A percentile compares a stretch with the other conserved stretches of the same genome.
Conservation (phyloP, 257 asterid species). For the Solanum clarkiae region DNA sequence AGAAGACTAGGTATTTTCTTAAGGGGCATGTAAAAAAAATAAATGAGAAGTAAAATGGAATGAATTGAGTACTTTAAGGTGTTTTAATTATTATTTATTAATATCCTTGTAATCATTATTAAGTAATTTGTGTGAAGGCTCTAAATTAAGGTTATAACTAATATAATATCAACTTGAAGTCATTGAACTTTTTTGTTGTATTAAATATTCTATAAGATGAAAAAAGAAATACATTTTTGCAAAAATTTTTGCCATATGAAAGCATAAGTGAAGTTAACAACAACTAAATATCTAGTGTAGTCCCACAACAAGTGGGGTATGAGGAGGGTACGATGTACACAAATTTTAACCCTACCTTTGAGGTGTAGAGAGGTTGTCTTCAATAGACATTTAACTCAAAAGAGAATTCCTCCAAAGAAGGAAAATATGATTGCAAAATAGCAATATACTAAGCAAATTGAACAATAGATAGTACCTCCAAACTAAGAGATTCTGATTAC, state of each 20-base stretch:
- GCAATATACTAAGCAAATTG: background rate
- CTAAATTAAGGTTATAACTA: background rate
- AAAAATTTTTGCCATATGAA: background rate
- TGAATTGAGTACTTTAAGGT: background rate
- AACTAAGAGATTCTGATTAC: background rate
- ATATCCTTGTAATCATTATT: background rate
- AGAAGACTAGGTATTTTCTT: background rate
- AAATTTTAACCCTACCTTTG: no score
- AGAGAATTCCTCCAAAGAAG: background rate
- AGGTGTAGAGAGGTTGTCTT: no score
- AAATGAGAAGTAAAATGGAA: background rate
- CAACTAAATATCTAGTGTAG: background rate
- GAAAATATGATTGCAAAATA: background rate
- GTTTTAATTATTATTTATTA: no score
- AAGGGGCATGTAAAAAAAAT: background rate
- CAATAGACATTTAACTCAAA: background rate
- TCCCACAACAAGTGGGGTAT: background rate
- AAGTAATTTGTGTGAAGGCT: background rate
- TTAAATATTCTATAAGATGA: background rate
- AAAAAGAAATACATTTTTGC: background rate
- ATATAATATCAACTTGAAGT: no score
- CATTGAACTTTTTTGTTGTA: background rate
- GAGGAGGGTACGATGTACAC: background rate
- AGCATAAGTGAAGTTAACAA: background rate
- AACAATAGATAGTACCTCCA: background rate